A percentile compares a stretch with the other conserved stretches of the same genome.
Evolutionary conservation across 2,329 filamentous ascomycete genomes (phyloP).

Genomic region (Talaromyces sp.): DNA sequence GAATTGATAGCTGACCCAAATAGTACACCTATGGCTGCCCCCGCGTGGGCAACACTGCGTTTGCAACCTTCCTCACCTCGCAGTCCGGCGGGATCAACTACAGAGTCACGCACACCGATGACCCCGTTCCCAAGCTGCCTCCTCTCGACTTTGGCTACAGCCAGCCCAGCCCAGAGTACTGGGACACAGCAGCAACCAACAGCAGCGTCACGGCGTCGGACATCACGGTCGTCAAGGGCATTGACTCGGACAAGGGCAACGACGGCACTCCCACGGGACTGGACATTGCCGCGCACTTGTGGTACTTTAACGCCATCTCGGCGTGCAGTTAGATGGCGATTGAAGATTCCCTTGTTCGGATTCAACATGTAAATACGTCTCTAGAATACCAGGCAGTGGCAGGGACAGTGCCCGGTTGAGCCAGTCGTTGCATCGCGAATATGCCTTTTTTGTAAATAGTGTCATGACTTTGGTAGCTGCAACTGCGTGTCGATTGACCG

Average conservation of each 20-base stretch:
- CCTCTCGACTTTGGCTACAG: conserved; percentile 26
- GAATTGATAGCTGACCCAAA: not conserved
- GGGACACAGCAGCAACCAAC: conserved; percentile 30
- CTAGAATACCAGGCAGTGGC: not conserved
- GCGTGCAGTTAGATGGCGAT: conserved; percentile 1
- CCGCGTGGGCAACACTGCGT: conserved; percentile 34
- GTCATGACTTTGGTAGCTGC: not conserved
- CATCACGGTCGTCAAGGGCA: conserved; percentile 27
- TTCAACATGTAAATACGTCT: not conserved
- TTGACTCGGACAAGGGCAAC: conserved; percentile 29
- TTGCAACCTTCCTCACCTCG: conserved; percentile 33
- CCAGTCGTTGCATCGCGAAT: not conserved
- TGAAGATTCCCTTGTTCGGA: not conserved
- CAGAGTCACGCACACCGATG: conserved; percentile 34
- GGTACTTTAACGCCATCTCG: conserved; percentile 20
- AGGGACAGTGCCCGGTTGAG: not conserved
- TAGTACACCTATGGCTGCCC: conserved; percentile 41
- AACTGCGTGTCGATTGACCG: not conserved
- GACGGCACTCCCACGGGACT: conserved; percentile 19
- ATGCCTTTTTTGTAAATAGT: not conserved
- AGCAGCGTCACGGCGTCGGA: conserved; percentile 24
- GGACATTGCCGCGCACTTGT: conserved; percentile 27
- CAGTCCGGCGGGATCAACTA: conserved; percentile 26
- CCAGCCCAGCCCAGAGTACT: conserved; percentile 37
- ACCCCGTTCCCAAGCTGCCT: conserved; percentile 35